These are phyloP conservation scores for Gossypium arboreum DNA, from an alignment of 345 rosid species.

Conservation along the genomic window DNA sequence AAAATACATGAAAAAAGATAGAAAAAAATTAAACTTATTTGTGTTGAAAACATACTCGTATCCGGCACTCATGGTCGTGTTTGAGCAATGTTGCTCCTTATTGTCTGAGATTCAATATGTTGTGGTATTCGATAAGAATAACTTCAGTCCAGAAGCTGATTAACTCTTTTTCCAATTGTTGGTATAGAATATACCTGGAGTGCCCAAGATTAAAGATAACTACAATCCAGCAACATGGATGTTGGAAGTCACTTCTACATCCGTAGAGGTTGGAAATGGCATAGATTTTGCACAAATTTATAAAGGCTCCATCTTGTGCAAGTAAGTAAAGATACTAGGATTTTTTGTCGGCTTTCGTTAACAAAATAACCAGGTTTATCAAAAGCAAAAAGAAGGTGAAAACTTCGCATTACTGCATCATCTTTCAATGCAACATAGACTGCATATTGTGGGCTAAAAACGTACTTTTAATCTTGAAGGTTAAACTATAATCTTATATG, in stretches of 20 bases:
- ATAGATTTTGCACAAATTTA: constrained; percentile 57
- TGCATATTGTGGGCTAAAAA: too few species aligned
- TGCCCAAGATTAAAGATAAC: constrained; percentile 51
- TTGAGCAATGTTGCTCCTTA: neutral
- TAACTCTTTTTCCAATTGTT: neutral
- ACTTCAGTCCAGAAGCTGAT: neutral
- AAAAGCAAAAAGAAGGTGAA: neutral
- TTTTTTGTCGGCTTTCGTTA: neutral
- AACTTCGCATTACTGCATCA: neutral
- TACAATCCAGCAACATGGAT: constrained; percentile 87
- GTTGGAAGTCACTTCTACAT: constrained; percentile 58
- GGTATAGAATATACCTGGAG: constrained; percentile 35
- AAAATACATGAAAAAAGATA: too few species aligned
- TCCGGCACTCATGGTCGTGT: neutral
- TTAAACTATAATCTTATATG: neutral
- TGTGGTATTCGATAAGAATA: neutral
- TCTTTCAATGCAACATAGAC: too few species aligned
- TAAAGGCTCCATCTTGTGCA: constrained; percentile 32
- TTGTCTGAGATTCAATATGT: neutral
- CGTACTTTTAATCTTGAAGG: neutral
- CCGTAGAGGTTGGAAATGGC: constrained; percentile 48
- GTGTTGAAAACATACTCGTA: neutral
- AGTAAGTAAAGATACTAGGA: constrained; percentile 32
- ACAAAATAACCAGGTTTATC: neutral
- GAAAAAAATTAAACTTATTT: neutral